phyloP scores from a whole-genome alignment of 2,329 filamentous ascomycete species.

The Fusarium guadeloupense region DNA sequence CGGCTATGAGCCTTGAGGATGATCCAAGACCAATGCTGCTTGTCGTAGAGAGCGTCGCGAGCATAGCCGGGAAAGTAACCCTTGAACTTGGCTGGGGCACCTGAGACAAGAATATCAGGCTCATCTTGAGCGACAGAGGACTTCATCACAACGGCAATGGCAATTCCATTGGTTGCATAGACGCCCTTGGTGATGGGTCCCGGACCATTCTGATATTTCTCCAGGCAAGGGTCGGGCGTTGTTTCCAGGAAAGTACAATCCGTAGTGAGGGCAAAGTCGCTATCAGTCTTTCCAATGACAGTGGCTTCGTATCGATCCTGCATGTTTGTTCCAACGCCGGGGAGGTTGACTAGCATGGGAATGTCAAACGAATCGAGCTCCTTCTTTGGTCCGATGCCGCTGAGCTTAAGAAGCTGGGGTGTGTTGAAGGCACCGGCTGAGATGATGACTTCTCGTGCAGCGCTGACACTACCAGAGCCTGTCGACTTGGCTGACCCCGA shows the following conservation, averaged over 20 bases:
- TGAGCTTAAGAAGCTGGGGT: constrained; percentile 61
- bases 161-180: constrained; percentile 60
- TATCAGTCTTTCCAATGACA: constrained; percentile 31
- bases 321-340: constrained; percentile 67
- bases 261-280: constrained; percentile 32
- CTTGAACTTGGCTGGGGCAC: constrained; percentile 62
- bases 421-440: constrained; percentile 60
- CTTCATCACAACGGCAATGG: constrained; percentile 55
- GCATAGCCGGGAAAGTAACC: constrained; percentile 67
- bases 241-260: constrained; percentile 38
- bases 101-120: constrained; percentile 64
- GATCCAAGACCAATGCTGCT: constrained; percentile 53
- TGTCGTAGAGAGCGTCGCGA: constrained; percentile 53
- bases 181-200: constrained; percentile 38
- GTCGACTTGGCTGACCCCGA: constrained; percentile 14
- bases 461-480: constrained; percentile 12
- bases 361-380: constrained; percentile 47
- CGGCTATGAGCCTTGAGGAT: constrained; percentile 62
- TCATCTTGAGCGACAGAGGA: constrained; percentile 53
- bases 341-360: constrained; percentile 48
- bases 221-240: constrained; percentile 28
- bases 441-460: constrained; percentile 55
- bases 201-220: constrained; percentile 24
- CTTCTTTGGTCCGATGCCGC: constrained; percentile 47
- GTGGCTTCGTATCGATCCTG: constrained; percentile 61